phyloP scores from a whole-genome alignment of 75 land plant species.

The Larix kaempferi region DNA sequence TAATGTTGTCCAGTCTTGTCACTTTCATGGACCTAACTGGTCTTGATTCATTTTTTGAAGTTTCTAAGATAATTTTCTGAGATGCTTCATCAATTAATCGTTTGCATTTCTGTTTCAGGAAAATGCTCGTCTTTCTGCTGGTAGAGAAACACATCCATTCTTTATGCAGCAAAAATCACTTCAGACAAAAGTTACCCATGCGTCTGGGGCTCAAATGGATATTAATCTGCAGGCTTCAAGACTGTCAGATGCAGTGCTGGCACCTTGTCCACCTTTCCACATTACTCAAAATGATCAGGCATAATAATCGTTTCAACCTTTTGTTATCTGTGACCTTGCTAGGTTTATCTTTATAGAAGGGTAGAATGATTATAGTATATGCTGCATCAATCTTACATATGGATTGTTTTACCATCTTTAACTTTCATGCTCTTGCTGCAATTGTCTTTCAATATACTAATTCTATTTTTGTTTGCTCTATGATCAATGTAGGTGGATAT shows the following conservation, averaged over 20 bases:
- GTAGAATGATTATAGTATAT: neutral
- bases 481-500: constrained; percentile 17
- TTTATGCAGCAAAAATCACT: constrained; percentile 19
- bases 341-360: neutral
- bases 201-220: neutral
- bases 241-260: neutral
- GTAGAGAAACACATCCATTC: constrained; percentile 71
- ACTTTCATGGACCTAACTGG: too few species aligned
- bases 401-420: neutral
- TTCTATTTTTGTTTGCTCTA: neutral
- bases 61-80: too few species aligned
- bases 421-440: neutral
- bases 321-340: neutral
- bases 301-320: neutral
- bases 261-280: constrained; percentile 6
- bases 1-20: too few species aligned
- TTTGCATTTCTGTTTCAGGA: constrained; percentile 37
- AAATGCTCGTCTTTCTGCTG: constrained; percentile 57
- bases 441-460: neutral
- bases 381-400: neutral
- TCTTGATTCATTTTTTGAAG: too few species aligned
- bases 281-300: constrained; percentile 11
- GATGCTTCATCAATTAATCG: too few species aligned
- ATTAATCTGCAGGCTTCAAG: neutral
- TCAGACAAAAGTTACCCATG: neutral